Percentiles rank a stretch among this genome's conserved stretches.
Conservation (phyloP, 305 asterid species). For the Solanum hybrid region DNA sequence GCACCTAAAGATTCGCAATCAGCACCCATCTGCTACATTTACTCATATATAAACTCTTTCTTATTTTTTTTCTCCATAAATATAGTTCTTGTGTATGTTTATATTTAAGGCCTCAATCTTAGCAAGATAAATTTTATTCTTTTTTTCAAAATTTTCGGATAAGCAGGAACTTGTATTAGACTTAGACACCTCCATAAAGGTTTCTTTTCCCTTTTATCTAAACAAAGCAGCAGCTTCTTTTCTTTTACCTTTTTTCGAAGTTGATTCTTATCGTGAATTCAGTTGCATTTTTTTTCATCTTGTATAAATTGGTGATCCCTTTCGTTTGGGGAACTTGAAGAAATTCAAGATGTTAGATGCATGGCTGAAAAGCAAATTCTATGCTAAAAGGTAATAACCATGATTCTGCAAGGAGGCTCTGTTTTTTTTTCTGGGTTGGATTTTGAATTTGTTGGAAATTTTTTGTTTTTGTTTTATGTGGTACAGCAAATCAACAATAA, state of each 20-base stretch:
- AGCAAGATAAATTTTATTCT: not conserved
- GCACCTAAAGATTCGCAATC: not conserved
- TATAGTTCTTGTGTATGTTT: not conserved
- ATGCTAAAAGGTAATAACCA: conserved; percentile 46
- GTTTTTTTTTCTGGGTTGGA: not conserved
- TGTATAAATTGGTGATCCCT: not conserved
- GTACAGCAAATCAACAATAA: conserved; percentile 61
- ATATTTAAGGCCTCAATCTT: not conserved
- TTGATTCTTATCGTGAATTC: conserved; percentile 4
- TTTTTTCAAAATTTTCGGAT: not conserved
- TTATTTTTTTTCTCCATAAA: not conserved
- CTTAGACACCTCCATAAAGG: not conserved
- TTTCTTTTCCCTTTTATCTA: not conserved
- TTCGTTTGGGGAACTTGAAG: not conserved
- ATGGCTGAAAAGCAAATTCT: conserved; percentile 64
- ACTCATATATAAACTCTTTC: not conserved
- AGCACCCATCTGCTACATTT: not conserved
- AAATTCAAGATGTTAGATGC: conserved; percentile 51
- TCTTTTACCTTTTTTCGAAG: not conserved
- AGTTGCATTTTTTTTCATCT: not conserved
- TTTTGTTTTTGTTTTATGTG: not conserved
- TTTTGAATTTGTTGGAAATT: not conserved
- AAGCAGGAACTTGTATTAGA: not conserved
- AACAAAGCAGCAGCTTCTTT: conserved; percentile 10
- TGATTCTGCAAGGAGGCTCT: not conserved